A percentile compares a stretch with the other conserved stretches of the same genome.
These are phyloP conservation scores for Chalciporus sp. DNA, from an alignment of 1,284 basidiomycete genomes.

Conservation along the genomic window DNA sequence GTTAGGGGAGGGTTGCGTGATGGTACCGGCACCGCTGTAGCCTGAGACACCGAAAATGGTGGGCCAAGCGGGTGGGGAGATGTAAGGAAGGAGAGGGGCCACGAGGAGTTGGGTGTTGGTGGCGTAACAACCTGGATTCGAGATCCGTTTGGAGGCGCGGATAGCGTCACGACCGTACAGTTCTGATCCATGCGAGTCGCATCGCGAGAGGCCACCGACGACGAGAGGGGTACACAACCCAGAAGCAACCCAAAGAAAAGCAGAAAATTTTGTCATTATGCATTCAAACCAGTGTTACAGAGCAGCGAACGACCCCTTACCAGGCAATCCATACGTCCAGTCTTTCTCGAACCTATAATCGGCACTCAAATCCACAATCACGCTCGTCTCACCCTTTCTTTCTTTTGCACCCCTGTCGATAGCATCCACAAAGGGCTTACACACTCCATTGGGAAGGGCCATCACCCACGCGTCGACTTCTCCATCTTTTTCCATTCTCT, in stretches of 20 bases:
- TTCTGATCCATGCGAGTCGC: conserved; percentile 52
- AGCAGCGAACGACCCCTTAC: conserved; percentile 59
- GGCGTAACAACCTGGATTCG: conserved; percentile 97
- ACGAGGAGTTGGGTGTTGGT: conserved; percentile 92
- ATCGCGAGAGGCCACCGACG: too few species aligned
- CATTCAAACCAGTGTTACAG: conserved; percentile 22
- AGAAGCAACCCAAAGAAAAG: conserved; percentile 26
- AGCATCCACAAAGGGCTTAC: conserved; percentile 97
- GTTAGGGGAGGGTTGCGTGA: conserved; percentile 55
- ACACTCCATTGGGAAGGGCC: conserved; percentile 96
- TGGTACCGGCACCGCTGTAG: conserved; percentile 93
- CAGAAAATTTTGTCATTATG: conserved; percentile 28
- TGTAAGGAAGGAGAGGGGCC: conserved; percentile 82
- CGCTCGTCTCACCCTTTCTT: conserved; percentile 61
- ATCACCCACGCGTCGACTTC: conserved; percentile 97
- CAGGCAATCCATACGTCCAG: conserved; percentile 98
- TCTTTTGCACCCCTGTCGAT: conserved; percentile 75
- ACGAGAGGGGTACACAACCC: too few species aligned
- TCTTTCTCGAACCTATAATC: conserved; percentile 94
- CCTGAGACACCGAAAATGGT: conserved; percentile 94
- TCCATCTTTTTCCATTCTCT: conserved; percentile 83
- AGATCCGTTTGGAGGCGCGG: conserved; percentile 78
- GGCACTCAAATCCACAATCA: conserved; percentile 91
- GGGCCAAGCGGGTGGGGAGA: conserved; percentile 69
- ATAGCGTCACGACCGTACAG: conserved; percentile 82